Conservation (phyloP, 768 basidiomycete species). For the Pholiota molesta region DNA sequence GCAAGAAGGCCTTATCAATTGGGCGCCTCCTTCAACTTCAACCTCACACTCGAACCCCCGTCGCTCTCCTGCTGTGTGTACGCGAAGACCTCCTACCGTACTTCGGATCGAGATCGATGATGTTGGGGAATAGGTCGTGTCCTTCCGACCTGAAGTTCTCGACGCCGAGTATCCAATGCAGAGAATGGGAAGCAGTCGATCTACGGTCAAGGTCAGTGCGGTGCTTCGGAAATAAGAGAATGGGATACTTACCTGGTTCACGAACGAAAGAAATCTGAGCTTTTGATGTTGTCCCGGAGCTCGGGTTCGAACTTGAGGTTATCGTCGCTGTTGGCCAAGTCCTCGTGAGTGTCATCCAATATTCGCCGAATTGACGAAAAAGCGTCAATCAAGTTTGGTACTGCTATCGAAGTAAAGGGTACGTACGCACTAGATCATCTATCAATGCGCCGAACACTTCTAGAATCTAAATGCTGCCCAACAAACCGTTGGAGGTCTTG, state of each 20-base stretch:
- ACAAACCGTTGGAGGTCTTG: too few species aligned
- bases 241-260: too few species aligned
- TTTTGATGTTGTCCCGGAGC: conserved; percentile 87
- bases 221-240: neutral
- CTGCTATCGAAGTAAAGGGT: too few species aligned
- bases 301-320: conserved; percentile 86
- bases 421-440: too few species aligned
- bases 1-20: too few species aligned
- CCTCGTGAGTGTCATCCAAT: conserved; percentile 79
- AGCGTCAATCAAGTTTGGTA: too few species aligned
- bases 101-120: conserved; percentile 37
- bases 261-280: conserved; percentile 63
- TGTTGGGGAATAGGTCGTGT: conserved; percentile 86
- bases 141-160: conserved; percentile 92
- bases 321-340: conserved; percentile 82
- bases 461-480: too few species aligned
- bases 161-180: conserved; percentile 94
- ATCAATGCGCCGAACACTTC: too few species aligned
- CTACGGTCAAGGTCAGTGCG: conserved; percentile 29
- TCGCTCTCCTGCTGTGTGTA: too few species aligned
- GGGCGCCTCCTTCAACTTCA: too few species aligned
- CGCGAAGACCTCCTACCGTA: too few species aligned
- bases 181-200: conserved; percentile 85
- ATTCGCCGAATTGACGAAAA: conserved; percentile 71
- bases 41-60: too few species aligned